Percentiles rank a stretch among this genome's conserved stretches.
These are phyloP conservation scores for Talaromyces sp. DNA, from an alignment of 2,329 filamentous ascomycete genomes.

Conservation along the genomic window DNA sequence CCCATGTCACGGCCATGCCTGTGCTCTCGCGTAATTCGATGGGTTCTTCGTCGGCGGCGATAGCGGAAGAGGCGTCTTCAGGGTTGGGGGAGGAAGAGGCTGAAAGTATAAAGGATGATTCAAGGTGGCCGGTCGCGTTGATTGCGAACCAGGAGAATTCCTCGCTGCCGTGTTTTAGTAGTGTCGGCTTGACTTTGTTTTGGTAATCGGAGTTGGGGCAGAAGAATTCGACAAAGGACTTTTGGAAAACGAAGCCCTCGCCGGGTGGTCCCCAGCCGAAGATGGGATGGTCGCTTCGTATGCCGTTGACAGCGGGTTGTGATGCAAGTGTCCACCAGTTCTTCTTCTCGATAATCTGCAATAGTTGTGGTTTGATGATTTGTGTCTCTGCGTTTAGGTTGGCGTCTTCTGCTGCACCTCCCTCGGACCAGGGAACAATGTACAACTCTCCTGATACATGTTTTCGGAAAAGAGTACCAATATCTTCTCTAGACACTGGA, in stretches of 20 bases:
- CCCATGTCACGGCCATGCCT: constrained; percentile 96
- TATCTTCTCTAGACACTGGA: constrained; percentile 65
- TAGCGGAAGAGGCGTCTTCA: constrained; percentile 8
- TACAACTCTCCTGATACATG: constrained; percentile 75
- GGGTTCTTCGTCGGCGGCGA: constrained; percentile 46
- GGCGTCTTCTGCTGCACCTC: constrained; percentile 56
- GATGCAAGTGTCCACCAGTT: constrained; percentile 97
- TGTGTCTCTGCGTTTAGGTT: constrained; percentile 66
- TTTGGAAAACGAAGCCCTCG: constrained; percentile 91
- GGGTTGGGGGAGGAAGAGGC: constrained; percentile 26
- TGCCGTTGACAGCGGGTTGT: constrained; percentile 87
- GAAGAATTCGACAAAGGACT: constrained; percentile 97
- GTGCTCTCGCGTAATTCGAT: constrained; percentile 39
- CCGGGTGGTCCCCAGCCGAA: constrained; percentile 93
- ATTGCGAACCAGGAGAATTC: constrained; percentile 83
- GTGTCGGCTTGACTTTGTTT: constrained; percentile 53
- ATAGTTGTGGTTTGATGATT: constrained; percentile 71
- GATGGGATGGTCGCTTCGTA: constrained; percentile 68
- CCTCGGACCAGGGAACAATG: constrained; percentile 88
- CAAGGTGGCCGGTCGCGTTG: constrained; percentile 73
- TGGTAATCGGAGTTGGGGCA: constrained; percentile 70
- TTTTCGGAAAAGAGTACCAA: constrained; percentile 73
- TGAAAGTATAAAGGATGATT: constrained; percentile 51
- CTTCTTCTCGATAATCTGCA: constrained; percentile 67
- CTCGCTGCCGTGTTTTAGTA: constrained; percentile 60